Evolutionary conservation across 305 asterid genomes (phyloP), one percentile per base, ranked within the genome.

Genomic region (Lippia alba): DNA sequence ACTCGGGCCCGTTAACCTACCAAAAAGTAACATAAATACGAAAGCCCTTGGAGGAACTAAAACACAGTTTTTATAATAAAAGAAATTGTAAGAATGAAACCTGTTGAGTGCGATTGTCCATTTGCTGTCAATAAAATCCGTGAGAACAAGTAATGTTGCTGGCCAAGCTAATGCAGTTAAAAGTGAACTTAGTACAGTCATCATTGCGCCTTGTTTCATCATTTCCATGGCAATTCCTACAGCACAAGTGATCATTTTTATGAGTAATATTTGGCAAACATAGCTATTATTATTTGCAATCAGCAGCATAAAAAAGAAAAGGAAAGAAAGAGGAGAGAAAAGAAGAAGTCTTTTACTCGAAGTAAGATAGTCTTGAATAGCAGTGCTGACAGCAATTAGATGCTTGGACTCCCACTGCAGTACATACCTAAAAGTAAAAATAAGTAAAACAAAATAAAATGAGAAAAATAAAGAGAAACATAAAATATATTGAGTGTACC

Each of bases 341-440:
- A 24, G 9, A 36, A 36, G 41, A n/a, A n/a, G n/a, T n/a, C n/a
- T n/a, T n/a, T 83, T 83, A 94, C 99, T 86, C 82, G 99, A 90
- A 75, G 92, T 89, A 57, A 91, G 97, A 96, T 96, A 94, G 80
- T 92, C 98, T 80, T 89, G 98, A 80, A 94, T 94, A 76, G 96
- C 98, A 68, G 94, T 90, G 96, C 98, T 92, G 56, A 90, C 87
- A 74, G 97, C 91, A 72, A 88, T 79, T 67, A 94, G 85, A 87
- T 90, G 78, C 89, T 88, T 84, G 34, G 98, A 87, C 85, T 94
- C 99, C 99, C 99, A 94, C 89, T 88, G 96, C 77, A 94, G 78
- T 33, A 36, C 67, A 57, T 46, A 24, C 19, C 30, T 69, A 19
- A 32, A 50, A 64, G 61, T 48, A 20, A 41, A 63, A 68, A 49